Evolutionary conservation across 2,329 filamentous ascomycete genomes (phyloP), one percentile per base, ranked within the genome.

Genomic region (Coleophoma crateriformis): DNA sequence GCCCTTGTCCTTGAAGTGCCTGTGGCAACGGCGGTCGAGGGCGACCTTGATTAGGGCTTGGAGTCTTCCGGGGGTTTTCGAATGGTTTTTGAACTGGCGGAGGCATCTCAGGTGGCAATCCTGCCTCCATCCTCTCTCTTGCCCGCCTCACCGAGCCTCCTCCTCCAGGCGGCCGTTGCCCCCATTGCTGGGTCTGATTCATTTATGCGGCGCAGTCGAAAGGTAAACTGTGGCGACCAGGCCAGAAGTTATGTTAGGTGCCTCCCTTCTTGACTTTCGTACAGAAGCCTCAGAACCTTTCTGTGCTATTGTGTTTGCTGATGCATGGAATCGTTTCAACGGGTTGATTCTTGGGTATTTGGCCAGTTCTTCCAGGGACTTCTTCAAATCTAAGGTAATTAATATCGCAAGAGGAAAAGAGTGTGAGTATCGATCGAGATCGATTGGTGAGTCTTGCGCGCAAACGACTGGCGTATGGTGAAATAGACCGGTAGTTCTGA

Each of bases 101-200:
- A 48, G 54, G 62, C 40, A 61, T 61, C 51, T 54, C 55, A 50
- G 56, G 58, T 27, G 64, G 61, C 37, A 62, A 50, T 34, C 71
- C 74, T 52, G 69, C 71, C 59, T 72, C 69, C 50, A 73, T 73
- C 55, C 70, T 71, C 63, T 82, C 78, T 64, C 79, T 75, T 37
- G 77, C 78, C 62, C 72, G 74, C 64, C 65, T 74, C 58, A 79
- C 72, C 52, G 78, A 79, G 60, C 75, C 75, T 58, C 66, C 70
- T 65, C 53, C 39, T 42, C 48, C 53, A 46, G 48, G 38, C 33
- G 49, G 40, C 38, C 51, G 46, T 41, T 54, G 48, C 43, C 46
- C 50, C 59, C 59, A 61, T 59, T 55, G 54, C 46, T 57, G 56
- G 22, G 22, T 37, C 51, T 60, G 54, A 60, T 53, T 63, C 62